Evolutionary conservation across 2,329 filamentous ascomycete species (phyloP).

Genomic region (Hymenoscyphus repandus): DNA sequence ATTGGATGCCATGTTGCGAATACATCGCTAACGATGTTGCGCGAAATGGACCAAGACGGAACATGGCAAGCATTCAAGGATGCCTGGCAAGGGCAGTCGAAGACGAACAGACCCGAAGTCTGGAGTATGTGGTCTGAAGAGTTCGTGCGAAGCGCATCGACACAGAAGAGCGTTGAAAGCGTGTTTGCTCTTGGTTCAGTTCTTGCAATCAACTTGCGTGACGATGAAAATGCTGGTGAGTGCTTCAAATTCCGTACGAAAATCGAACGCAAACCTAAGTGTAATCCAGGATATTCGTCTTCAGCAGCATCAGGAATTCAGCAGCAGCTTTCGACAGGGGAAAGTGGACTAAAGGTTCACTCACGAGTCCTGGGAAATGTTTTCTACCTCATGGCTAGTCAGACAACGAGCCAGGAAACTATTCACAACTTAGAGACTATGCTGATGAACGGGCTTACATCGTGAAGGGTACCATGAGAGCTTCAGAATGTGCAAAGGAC

Average conservation of each 20-base stretch:
- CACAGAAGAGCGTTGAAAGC: slow-evolving; percentile 50
- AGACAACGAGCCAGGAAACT: slow-evolving; percentile 34
- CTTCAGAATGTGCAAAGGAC: too few relatives aligned
- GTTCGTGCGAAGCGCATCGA: slow-evolving; percentile 56
- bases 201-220: slow-evolving; percentile 55
- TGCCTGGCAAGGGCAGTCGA: slow-evolving; percentile 37
- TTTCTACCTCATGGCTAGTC: slow-evolving; percentile 52
- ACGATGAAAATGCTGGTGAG: slow-evolving; percentile 36
- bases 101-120: slow-evolving; percentile 14
- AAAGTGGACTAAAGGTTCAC: slow-evolving; percentile 40
- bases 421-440: slow-evolving; percentile 19
- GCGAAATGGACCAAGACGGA: slow-evolving; percentile 48
- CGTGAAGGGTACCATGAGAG: too few relatives aligned
- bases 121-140: slow-evolving; percentile 69
- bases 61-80: slow-evolving; percentile 52
- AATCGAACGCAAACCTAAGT: background rate
- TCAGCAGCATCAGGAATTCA: slow-evolving; percentile 39
- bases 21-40: slow-evolving; percentile 57
- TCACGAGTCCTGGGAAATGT: slow-evolving; percentile 52
- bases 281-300: slow-evolving; percentile 25
- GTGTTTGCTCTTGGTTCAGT: slow-evolving; percentile 73
- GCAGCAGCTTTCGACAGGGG: slow-evolving; percentile 28
- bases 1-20: slow-evolving; percentile 75
- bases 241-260: background rate
- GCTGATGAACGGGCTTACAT: slow-evolving; percentile 9